Conservation (phyloP, 768 basidiomycete species). For the Tricholoma furcatifolium region DNA sequence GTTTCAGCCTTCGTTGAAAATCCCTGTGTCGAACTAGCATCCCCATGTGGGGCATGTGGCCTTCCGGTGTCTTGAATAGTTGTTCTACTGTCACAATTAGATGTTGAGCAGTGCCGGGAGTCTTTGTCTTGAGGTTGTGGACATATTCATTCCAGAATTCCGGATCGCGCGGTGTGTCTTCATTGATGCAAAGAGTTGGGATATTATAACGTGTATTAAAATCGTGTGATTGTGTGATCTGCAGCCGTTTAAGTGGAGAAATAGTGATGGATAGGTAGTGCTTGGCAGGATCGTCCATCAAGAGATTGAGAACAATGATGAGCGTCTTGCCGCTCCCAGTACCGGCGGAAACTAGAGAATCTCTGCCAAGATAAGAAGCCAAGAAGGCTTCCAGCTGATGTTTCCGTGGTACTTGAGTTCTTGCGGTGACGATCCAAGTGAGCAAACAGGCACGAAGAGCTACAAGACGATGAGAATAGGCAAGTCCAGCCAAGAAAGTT, state of each 20-base stretch:
- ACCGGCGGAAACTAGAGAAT: constrained; percentile 22
- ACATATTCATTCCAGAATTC: constrained; percentile 14
- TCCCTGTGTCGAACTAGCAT: too few species aligned
- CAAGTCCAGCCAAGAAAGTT: too few species aligned
- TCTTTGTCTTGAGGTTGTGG: background rate
- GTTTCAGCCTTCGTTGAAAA: too few species aligned
- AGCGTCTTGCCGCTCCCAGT: constrained; percentile 30
- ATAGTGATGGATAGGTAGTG: constrained; percentile 13
- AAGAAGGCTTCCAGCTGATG: constrained; percentile 22
- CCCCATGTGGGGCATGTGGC: too few species aligned
- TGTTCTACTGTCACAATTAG: background rate
- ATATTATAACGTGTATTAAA: constrained; percentile 18
- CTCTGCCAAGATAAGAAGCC: constrained; percentile 13
- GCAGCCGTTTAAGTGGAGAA: constrained; percentile 22
- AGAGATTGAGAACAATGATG: constrained; percentile 22
- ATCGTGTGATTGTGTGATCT: constrained; percentile 12
- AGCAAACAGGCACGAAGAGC: too few species aligned
- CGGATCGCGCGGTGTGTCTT: constrained; percentile 20
- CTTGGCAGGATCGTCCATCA: constrained; percentile 17
- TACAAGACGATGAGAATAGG: too few species aligned
- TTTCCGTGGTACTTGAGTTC: constrained; percentile 17
- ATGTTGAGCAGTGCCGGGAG: background rate
- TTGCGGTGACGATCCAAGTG: too few species aligned
- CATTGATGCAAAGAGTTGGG: constrained; percentile 21
- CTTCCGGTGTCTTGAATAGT: background rate